Evolutionary conservation across 2,329 filamentous ascomycete species (phyloP).

Genomic region (Neospermospora avenae): DNA sequence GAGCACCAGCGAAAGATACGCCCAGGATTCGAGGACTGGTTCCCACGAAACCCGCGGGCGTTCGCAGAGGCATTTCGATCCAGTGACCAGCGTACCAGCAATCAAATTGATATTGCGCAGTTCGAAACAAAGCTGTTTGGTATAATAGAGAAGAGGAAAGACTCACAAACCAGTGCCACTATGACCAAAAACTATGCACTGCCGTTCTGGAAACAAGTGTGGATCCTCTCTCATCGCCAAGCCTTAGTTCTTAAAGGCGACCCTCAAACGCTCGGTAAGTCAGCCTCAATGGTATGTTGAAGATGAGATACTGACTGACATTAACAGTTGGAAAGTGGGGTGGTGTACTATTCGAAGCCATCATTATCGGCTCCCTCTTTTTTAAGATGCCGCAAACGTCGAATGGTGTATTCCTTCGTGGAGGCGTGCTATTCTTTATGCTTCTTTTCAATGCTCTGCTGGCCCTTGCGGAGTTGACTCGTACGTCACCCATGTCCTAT

Average conservation of each 20-base stretch:
- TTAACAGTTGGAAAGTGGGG: not conserved
- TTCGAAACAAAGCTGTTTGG: not conserved
- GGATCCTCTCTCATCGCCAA: not conserved
- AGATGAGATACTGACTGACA: not conserved
- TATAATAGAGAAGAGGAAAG: not conserved
- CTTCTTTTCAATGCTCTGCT: not conserved
- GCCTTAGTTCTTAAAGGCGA: not conserved
- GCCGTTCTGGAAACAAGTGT: not conserved
- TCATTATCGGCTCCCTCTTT: not conserved
- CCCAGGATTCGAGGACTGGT: not conserved
- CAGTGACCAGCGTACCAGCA: not conserved
- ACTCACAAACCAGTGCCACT: not conserved
- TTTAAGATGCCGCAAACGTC: not conserved
- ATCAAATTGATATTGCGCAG: not conserved
- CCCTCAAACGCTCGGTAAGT: not conserved
- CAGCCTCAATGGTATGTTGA: not conserved
- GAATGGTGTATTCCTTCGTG: not conserved
- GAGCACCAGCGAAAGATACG: not conserved
- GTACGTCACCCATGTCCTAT: not conserved
- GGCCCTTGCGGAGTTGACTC: not conserved
- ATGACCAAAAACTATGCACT: not conserved
- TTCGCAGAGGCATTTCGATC: not conserved
- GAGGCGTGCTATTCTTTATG: not conserved
- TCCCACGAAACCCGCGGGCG: not conserved
- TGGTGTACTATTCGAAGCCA: not conserved